Conservation (phyloP, 2,329 filamentous ascomycete genomes). For the Phaeosphaeria sp. region DNA sequence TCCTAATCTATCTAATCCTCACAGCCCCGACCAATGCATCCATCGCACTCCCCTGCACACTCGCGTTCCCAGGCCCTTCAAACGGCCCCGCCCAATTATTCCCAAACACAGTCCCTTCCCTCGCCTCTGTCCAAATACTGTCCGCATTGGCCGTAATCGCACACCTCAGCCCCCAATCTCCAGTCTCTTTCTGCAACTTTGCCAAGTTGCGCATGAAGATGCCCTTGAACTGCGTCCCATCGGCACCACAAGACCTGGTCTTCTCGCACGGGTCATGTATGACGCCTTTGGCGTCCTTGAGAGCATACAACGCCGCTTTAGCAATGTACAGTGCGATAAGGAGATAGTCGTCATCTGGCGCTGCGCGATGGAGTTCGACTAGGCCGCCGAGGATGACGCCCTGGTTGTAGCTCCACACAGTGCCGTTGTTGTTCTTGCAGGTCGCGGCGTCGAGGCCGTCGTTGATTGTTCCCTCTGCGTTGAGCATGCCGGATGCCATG, state of each 20-base stretch:
- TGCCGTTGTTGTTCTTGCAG: conserved; percentile 60
- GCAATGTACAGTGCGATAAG: conserved; percentile 47
- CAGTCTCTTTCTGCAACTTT: conserved; percentile 61
- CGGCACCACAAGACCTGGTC: conserved; percentile 42
- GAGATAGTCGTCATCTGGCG: conserved; percentile 44
- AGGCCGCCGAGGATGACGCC: conserved; percentile 67
- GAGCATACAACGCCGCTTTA: conserved; percentile 43
- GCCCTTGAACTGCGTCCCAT: conserved; percentile 73
- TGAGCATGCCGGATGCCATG: conserved; percentile 55
- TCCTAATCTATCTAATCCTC: neutral
- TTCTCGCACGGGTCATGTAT: conserved; percentile 50
- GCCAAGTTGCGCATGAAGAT: conserved; percentile 71
- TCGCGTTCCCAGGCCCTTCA: conserved; percentile 57
- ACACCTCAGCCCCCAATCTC: conserved; percentile 56
- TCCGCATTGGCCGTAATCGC: conserved; percentile 69
- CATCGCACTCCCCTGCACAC: conserved; percentile 69
- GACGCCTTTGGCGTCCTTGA: conserved; percentile 48
- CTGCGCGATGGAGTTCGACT: conserved; percentile 58
- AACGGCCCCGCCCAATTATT: conserved; percentile 71
- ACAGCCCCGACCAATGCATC: conserved; percentile 67
- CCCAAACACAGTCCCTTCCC: conserved; percentile 62
- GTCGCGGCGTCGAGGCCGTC: conserved; percentile 55
- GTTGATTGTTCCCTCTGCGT: conserved; percentile 58
- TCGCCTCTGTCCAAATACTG: conserved; percentile 68
- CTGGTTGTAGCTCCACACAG: conserved; percentile 64